A percentile compares a stretch with the other conserved stretches of the same genome.
Evolutionary conservation across 176 grass and related monocot species (phyloP).

Genomic region (Zea mays): DNA sequence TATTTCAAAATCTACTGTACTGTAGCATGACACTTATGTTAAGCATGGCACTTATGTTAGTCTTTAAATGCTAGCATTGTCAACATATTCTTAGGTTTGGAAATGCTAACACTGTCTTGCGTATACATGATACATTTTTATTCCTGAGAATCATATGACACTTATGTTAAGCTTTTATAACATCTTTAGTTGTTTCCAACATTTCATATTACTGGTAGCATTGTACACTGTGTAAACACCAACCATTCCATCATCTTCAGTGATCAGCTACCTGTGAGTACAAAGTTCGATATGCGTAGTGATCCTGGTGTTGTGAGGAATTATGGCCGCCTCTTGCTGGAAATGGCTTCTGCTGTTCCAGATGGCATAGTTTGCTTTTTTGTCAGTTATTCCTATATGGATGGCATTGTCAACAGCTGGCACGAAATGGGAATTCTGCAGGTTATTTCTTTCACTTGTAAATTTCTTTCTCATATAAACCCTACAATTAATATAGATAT

Average conservation of each 20-base stretch:
- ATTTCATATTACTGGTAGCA: not conserved
- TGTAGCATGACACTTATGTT: too few relatives aligned
- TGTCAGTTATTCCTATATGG: slow-evolving; percentile 99
- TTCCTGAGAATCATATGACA: not conserved
- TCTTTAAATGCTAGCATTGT: not conserved
- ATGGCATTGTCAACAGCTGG: slow-evolving; percentile 98
- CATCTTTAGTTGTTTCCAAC: not conserved
- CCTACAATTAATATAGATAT: not conserved
- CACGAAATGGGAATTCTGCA: slow-evolving; percentile 98
- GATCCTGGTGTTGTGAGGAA: slow-evolving; percentile 97
- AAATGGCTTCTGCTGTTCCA: slow-evolving; percentile 92
- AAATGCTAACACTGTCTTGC: not conserved
- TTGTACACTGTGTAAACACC: slow-evolving; percentile 15
- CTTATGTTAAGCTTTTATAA: slow-evolving; percentile 9
- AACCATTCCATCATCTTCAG: slow-evolving; percentile 53
- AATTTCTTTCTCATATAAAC: slow-evolving; percentile 34
- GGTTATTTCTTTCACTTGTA: slow-evolving; percentile 45
- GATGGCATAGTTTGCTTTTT: slow-evolving; percentile 98
- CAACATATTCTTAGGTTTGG: not conserved
- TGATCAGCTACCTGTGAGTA: slow-evolving; percentile 92
- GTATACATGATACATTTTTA: not conserved
- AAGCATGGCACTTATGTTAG: not conserved
- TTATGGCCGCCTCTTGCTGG: slow-evolving; percentile 86
- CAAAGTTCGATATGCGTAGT: slow-evolving; percentile 95
- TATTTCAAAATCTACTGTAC: not conserved